A percentile compares a stretch with the other conserved stretches of the same genome.
Conservation (phyloP, 179 eudicot species). For the Actinidia arguta region DNA sequence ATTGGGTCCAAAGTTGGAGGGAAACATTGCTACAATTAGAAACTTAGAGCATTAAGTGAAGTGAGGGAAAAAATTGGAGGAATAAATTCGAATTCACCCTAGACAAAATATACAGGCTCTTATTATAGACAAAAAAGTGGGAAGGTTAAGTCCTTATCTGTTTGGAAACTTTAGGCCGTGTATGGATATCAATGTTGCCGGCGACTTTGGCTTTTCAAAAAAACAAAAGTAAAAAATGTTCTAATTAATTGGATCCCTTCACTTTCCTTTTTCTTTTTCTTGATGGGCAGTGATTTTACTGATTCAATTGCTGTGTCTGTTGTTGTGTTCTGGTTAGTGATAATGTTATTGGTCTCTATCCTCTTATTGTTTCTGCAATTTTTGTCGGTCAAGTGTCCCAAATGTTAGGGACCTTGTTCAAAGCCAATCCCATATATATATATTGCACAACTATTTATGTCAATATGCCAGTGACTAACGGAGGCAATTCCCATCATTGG, state of each 20-base stretch:
- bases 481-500: no score
- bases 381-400: slow-evolving; percentile 43
- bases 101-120: no score
- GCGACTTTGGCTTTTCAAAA: slow-evolving; percentile 21
- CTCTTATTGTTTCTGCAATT: slow-evolving; percentile 34
- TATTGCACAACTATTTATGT: slow-evolving; percentile 18
- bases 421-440: slow-evolving; percentile 7
- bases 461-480: slow-evolving; percentile 14
- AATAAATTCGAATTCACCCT: no score
- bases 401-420: slow-evolving; percentile 17
- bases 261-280: background rate
- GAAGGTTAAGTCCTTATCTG: slow-evolving; percentile 27
- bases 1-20: no score
- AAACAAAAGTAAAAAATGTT: no score
- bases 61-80: no score
- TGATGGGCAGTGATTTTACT: slow-evolving; percentile 6
- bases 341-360: slow-evolving; percentile 16
- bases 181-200: slow-evolving; percentile 11
- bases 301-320: background rate
- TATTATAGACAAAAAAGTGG: no score
- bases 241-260: background rate
- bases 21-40: no score
- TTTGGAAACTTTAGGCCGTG: slow-evolving; percentile 11
- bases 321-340: background rate
- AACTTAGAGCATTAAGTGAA: no score